Evolutionary conservation across 768 basidiomycete genomes (phyloP).

Genomic region (Russula virescens): DNA sequence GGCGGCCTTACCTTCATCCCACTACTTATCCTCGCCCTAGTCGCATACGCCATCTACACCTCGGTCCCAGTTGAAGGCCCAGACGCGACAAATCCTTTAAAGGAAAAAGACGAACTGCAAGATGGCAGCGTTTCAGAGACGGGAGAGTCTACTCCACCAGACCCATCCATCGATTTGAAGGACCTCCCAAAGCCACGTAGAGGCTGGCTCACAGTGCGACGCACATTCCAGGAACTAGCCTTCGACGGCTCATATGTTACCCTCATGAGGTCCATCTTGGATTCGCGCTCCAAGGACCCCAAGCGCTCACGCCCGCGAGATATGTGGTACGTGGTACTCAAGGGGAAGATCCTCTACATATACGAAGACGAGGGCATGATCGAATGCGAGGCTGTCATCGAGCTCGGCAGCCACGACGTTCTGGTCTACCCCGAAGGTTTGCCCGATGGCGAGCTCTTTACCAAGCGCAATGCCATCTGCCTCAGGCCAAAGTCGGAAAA

Average conservation of each 20-base stretch:
- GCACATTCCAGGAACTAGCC: constrained; percentile 64
- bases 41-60: constrained; percentile 73
- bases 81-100: constrained; percentile 35
- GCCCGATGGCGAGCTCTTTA: constrained; percentile 84
- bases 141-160: constrained; percentile 29
- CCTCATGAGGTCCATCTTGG: constrained; percentile 74
- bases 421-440: constrained; percentile 68
- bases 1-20: constrained; percentile 91
- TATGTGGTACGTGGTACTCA: constrained; percentile 88
- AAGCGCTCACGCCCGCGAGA: constrained; percentile 82
- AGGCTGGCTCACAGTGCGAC: constrained; percentile 79
- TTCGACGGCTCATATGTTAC: constrained; percentile 68
- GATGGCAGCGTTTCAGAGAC: constrained; percentile 25
- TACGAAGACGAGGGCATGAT: constrained; percentile 91
- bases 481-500: constrained; percentile 46
- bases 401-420: constrained; percentile 74
- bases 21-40: constrained; percentile 50
- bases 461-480: constrained; percentile 85
- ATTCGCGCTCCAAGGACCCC: constrained; percentile 79
- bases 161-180: constrained; percentile 34
- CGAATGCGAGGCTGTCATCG: constrained; percentile 88
- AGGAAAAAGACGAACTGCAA: constrained; percentile 30
- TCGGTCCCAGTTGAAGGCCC: constrained; percentile 69
- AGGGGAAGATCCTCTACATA: constrained; percentile 85
- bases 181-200: constrained; percentile 63